Conservation (phyloP, 78 protist species). For the Dictyostelium capitatum region DNA sequence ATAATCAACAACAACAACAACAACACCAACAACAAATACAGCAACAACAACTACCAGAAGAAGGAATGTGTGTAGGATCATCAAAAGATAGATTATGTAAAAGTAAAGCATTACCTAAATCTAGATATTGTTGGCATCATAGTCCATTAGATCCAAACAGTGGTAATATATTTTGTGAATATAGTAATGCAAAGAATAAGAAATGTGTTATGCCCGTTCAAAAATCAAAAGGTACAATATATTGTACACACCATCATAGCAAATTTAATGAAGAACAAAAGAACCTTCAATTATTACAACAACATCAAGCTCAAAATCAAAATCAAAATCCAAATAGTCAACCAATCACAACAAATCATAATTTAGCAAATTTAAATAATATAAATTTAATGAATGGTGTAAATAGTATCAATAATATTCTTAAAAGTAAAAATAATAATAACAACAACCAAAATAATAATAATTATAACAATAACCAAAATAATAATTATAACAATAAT, state of each 20-base stretch:
- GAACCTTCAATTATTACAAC: background rate
- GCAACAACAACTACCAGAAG: background rate
- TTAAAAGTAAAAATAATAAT: background rate
- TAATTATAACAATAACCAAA: background rate
- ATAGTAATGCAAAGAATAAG: constrained; percentile 17
- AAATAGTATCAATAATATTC: background rate
- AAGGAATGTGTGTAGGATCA: constrained; percentile 45
- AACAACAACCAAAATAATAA: background rate
- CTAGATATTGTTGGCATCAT: constrained; percentile 81
- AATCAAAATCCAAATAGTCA: no score
- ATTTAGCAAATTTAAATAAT: no score
- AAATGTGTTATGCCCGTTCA: constrained; percentile 33
- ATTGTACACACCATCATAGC: constrained; percentile 2
- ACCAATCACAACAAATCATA: no score
- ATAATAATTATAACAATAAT: background rate
- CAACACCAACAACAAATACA: background rate
- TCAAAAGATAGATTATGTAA: constrained; percentile 55
- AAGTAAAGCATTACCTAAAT: constrained; percentile 50
- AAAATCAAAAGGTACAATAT: constrained; percentile 18
- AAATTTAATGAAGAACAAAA: background rate
- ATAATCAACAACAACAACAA: background rate
- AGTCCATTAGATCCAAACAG: constrained; percentile 66
- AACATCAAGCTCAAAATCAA: background rate
- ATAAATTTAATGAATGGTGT: no score
- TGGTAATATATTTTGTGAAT: constrained; percentile 31